A percentile compares a stretch with the other conserved stretches of the same genome.
Evolutionary conservation across 2,329 filamentous ascomycete species (phyloP).

Genomic region (Aureobasidium lini): DNA sequence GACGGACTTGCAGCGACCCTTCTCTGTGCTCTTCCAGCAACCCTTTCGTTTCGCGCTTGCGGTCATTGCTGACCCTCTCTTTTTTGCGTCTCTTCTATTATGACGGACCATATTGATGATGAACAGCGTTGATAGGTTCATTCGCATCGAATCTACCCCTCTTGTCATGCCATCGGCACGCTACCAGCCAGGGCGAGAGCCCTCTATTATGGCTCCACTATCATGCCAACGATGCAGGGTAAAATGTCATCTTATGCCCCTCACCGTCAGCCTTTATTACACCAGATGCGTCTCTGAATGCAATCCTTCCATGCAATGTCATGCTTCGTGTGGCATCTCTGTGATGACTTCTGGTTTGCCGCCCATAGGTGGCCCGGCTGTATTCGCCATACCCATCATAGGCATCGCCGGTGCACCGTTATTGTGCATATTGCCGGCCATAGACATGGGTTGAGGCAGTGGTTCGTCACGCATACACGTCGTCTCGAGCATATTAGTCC

Average conservation of each 20-base stretch:
- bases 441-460: slow-evolving; percentile 36
- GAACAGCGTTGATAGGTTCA: not conserved
- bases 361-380: not conserved
- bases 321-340: slow-evolving; percentile 15
- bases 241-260: not conserved
- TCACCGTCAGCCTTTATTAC: not conserved
- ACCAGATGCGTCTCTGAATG: not conserved
- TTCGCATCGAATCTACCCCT: not conserved
- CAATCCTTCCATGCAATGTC: not conserved
- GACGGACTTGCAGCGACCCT: too few relatives aligned
- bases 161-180: not conserved
- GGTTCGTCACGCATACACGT: slow-evolving; percentile 92
- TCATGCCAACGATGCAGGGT: too few relatives aligned
- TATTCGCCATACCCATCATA: slow-evolving; percentile 4
- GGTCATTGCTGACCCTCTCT: not conserved
- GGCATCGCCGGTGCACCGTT: not conserved
- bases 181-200: not conserved
- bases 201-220: too few relatives aligned
- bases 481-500: slow-evolving; percentile 97
- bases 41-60: not conserved
- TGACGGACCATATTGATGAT: not conserved
- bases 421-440: not conserved
- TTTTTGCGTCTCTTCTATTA: not conserved
- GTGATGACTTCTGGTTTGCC: slow-evolving; percentile 13
- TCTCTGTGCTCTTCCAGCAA: not conserved